A percentile compares a stretch with the other conserved stretches of the same genome.
Evolutionary conservation across 192 early-diverging fungal genomes (phyloP).

Genomic region (Funneliformis geosporum): DNA sequence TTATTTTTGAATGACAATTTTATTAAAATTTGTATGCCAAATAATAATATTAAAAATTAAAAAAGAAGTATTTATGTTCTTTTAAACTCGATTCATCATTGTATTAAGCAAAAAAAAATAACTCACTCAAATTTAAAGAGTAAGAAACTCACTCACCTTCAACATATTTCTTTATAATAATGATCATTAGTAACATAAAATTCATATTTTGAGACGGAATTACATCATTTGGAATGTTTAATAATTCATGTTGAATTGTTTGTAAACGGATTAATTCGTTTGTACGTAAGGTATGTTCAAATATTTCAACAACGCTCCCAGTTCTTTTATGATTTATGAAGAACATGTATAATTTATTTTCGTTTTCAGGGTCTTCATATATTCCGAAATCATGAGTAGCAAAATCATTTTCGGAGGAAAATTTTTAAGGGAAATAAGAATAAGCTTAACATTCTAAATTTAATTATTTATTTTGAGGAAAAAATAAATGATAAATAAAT

Average conservation of each 20-base stretch:
- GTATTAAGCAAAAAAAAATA: no score
- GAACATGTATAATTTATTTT: slow-evolving; percentile 51
- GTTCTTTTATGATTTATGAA: slow-evolving; percentile 59
- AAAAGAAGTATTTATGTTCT: no score
- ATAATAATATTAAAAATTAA: no score
- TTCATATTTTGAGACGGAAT: slow-evolving; percentile 50
- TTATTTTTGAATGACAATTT: no score
- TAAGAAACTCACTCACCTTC: no score
- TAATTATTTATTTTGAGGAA: no score
- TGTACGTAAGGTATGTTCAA: slow-evolving; percentile 50
- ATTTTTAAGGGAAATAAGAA: slow-evolving; percentile 42
- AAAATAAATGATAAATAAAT: no score
- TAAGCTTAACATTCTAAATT: not conserved
- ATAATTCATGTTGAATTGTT: slow-evolving; percentile 53
- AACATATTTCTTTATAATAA: no score
- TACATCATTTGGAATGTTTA: slow-evolving; percentile 58
- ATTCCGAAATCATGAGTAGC: slow-evolving; percentile 57
- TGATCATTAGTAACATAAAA: slow-evolving; percentile 63
- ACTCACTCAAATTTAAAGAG: no score
- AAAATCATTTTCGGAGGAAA: slow-evolving; percentile 33
- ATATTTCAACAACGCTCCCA: slow-evolving; percentile 56
- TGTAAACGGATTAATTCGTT: slow-evolving; percentile 45
- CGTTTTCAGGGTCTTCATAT: slow-evolving; percentile 42
- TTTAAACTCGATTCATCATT: no score
- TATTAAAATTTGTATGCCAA: no score